These are phyloP conservation scores for Rubia tinctorum DNA, from an alignment of 305 asterid species.

Conservation along the genomic window DNA sequence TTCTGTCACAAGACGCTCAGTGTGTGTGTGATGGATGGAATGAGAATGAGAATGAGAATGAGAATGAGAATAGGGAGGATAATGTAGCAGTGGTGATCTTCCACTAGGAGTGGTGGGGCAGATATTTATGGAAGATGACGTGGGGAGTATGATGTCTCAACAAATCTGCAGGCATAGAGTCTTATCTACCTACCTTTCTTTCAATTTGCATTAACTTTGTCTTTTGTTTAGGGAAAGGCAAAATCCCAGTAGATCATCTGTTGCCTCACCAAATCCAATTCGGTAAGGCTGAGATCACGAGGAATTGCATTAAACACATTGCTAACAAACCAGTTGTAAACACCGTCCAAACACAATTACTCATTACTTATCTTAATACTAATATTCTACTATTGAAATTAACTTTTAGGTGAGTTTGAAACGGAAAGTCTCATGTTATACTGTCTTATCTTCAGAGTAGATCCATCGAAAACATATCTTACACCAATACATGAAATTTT, in stretches of 20 bases:
- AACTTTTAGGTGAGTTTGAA: too few species aligned
- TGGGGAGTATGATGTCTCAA: constrained; percentile 5
- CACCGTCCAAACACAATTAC: not conserved
- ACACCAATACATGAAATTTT: too few species aligned
- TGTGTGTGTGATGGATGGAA: not conserved
- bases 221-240: not conserved
- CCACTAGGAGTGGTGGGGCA: not conserved
- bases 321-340: not conserved
- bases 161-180: not conserved
- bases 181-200: not conserved
- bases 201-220: not conserved
- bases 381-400: too few species aligned
- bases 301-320: not conserved
- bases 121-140: constrained; percentile 5
- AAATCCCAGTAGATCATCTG: not conserved
- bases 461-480: too few species aligned
- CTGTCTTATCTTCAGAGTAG: too few species aligned
- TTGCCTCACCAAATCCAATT: not conserved
- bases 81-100: too few species aligned
- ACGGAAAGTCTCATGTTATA: too few species aligned
- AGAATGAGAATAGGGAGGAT: too few species aligned
- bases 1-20: not conserved
- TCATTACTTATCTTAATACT: too few species aligned
- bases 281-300: constrained; percentile 18
- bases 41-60: too few species aligned